Base-by-base conservation (phyloP, 148 eudicot genomes). In the Heliosperma pusillum region DNA sequence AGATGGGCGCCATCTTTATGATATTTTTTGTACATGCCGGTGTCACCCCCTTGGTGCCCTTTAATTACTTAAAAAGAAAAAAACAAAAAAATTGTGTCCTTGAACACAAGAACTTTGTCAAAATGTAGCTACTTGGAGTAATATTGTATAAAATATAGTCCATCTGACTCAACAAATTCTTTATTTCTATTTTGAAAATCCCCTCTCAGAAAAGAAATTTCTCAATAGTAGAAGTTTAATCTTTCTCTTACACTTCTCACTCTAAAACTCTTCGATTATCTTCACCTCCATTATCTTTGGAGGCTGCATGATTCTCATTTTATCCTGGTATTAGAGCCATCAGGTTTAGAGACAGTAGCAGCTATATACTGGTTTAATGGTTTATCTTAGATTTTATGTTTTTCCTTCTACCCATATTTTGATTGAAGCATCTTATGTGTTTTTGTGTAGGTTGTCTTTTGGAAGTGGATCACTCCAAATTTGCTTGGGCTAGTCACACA, bases 381-480 rank as follows among this genome's bases (percentile, higher is more conserved):
- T 53, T 72, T 12, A 30, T 76, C 29, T 27, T 59, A 53, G 5
- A 69, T 26, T 30, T 8, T 15, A 15, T 13, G 40, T 77, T 19
- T 11, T 29, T 27, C 24, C 21, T 7, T 65, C 60, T 71, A 45
- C 66, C n/a, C 21, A 15, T 29, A 29, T 47, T 21, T 73, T 69
- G 22, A 59, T 36, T 72, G 74, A 75, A 17, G 70, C 24, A 57
- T 58, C 44, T 26, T 63, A 22, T n/a, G 30, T 74, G 62, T n/a
- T 52, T 71, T 25, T 56, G 16, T 76, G 47, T 80, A 95, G 99
- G 89, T 92, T 79, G 97, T 87, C 24, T 95, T 92, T 82, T 95
- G 99, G 99, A 95, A 95, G 79, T 95, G 99, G 99, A 85, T 95
- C 70, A 85, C 92, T 60, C 90, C 92, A 47, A 92, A 86, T 76